Percentiles rank a stretch among this genome's conserved stretches.
Evolutionary conservation across 192 early-diverging fungal genomes (phyloP).

Genomic region (Podila epicladia): DNA sequence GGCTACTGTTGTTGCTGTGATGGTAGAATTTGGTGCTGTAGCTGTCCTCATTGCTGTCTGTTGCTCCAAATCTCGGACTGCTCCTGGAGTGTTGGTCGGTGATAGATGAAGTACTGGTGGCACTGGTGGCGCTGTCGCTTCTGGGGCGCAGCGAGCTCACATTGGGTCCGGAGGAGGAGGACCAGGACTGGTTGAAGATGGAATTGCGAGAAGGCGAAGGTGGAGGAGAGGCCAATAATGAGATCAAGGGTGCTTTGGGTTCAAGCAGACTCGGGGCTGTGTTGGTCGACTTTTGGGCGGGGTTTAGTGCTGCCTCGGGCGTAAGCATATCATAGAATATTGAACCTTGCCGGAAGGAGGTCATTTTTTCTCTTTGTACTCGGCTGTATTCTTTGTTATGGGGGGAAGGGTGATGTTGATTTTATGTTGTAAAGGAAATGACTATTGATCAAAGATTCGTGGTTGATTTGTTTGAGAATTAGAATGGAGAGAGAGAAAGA

Average conservation of each 20-base stretch:
- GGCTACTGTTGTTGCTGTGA: background rate
- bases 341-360: background rate
- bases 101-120: background rate
- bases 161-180: slow-evolving; percentile 21
- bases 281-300: background rate
- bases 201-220: slow-evolving; percentile 44
- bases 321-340: background rate
- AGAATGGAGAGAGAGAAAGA: too few species aligned
- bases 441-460: too few species aligned
- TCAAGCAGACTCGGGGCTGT: background rate
- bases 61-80: slow-evolving; percentile 2
- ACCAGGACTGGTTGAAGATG: slow-evolving; percentile 48
- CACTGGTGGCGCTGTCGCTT: background rate
- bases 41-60: background rate
- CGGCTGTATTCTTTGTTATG: background rate
- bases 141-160: slow-evolving; percentile 32
- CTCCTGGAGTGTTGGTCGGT: background rate
- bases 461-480: too few species aligned
- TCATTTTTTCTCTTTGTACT: background rate
- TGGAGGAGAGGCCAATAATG: slow-evolving; percentile 27
- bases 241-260: slow-evolving; percentile 5
- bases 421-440: too few species aligned
- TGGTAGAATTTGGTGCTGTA: background rate
- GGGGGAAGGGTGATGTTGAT: too few species aligned
- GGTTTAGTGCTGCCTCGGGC: background rate